phyloP scores from a whole-genome alignment of 345 rosid genomes.

The Arabidopsis arenosa region DNA sequence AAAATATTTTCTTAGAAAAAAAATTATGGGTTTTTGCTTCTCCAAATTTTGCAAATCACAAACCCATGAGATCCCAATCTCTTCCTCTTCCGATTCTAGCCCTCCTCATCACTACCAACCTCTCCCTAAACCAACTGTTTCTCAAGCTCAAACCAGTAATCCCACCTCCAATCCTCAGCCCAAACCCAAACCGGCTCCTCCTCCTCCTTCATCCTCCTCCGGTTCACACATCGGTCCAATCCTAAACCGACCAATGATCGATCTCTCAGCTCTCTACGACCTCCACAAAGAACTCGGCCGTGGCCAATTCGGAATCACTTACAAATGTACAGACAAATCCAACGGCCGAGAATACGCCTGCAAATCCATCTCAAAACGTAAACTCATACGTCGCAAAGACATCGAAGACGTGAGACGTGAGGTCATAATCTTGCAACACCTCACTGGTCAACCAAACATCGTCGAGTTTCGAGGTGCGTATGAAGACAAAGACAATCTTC shows the following conservation, averaged over 20 bases:
- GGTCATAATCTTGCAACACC: conserved; percentile 75
- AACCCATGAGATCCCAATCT: conserved; percentile 63
- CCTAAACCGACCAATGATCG: conserved; percentile 66
- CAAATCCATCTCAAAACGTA: conserved; percentile 79
- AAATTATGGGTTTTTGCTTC: conserved; percentile 61
- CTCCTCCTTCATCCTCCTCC: conserved; percentile 34
- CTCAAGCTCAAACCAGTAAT: conserved; percentile 19
- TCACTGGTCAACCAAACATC: conserved; percentile 87
- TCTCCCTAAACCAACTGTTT: conserved; percentile 36
- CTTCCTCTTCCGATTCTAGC: conserved; percentile 55
- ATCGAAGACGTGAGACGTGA: conserved; percentile 75
- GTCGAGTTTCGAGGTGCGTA: conserved; percentile 85
- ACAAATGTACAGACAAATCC: conserved; percentile 68
- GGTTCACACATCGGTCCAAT: conserved; percentile 54
- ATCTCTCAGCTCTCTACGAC: conserved; percentile 54
- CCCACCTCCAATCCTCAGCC: conserved; percentile 22
- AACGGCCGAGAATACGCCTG: conserved; percentile 73
- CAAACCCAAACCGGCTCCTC: conserved; percentile 32
- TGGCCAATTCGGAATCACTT: conserved; percentile 83
- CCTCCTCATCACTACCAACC: conserved; percentile 46
- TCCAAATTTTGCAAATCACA: conserved; percentile 47
- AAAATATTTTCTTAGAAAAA: conserved; percentile 17
- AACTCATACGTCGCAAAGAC: conserved; percentile 54
- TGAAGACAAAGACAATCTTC: conserved; percentile 67
- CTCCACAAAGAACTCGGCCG: conserved; percentile 80